These are phyloP conservation scores for Aspergillus cejpii DNA, from an alignment of 2,329 filamentous ascomycete species.

Conservation along the genomic window DNA sequence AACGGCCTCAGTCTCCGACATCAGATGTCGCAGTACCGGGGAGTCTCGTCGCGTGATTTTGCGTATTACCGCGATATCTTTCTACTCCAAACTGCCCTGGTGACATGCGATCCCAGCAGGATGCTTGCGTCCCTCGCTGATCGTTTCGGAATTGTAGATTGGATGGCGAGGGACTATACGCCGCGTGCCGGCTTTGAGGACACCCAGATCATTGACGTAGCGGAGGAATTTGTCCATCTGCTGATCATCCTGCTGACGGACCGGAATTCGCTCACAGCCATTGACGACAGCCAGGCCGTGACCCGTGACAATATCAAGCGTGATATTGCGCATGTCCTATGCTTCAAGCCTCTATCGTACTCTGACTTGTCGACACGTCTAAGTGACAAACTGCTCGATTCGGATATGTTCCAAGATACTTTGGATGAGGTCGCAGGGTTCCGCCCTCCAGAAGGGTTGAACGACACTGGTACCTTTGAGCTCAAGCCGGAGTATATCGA, in stretches of 20 bases:
- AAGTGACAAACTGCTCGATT: slow-evolving; percentile 81
- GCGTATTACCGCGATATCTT: slow-evolving; percentile 94
- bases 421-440: slow-evolving; percentile 84
- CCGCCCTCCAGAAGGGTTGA: slow-evolving; percentile 81
- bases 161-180: slow-evolving; percentile 78
- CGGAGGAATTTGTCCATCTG: slow-evolving; percentile 92
- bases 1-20: slow-evolving; percentile 94
- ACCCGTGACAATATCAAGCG: slow-evolving; percentile 68
- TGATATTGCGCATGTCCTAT: slow-evolving; percentile 87
- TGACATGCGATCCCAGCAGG: slow-evolving; percentile 73
- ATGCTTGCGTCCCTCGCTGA: slow-evolving; percentile 87
- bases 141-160: slow-evolving; percentile 78
- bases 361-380: slow-evolving; percentile 82
- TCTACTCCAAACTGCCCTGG: slow-evolving; percentile 81
- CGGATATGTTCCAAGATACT: slow-evolving; percentile 77
- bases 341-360: slow-evolving; percentile 93
- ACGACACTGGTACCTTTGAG: slow-evolving; percentile 90
- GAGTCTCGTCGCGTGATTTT: slow-evolving; percentile 81
- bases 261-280: slow-evolving; percentile 60
- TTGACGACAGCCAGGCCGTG: slow-evolving; percentile 41
- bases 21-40: slow-evolving; percentile 88
- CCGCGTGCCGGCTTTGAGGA: slow-evolving; percentile 74
- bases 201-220: slow-evolving; percentile 78
- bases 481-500: slow-evolving; percentile 79
- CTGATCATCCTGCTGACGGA: slow-evolving; percentile 88